Evolutionary conservation across 2,329 filamentous ascomycete species (phyloP).

Genomic region (Tothia fuscella): DNA sequence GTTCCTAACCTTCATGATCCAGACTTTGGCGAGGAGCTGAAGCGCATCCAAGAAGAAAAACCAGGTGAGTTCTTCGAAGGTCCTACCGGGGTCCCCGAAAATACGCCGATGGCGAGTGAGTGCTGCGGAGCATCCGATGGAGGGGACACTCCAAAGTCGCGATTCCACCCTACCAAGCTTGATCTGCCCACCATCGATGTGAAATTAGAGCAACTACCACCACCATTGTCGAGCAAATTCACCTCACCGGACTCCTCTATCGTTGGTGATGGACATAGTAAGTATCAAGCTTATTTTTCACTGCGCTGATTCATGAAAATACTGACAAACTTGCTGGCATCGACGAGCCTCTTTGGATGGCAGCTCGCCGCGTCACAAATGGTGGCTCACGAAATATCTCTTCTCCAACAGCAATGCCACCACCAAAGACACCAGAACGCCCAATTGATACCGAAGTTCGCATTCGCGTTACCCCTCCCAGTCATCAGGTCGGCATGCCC

Average conservation of each 20-base stretch:
- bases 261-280: slow-evolving; percentile 3
- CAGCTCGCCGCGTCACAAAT: neutral
- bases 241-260: slow-evolving; percentile 10
- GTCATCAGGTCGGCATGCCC: too few species aligned
- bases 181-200: slow-evolving; percentile 13
- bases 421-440: neutral
- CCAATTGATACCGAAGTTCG: too few species aligned
- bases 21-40: neutral
- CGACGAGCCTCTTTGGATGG: slow-evolving; percentile 1
- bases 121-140: too few species aligned
- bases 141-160: slow-evolving; percentile 6
- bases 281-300: slow-evolving; percentile 6
- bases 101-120: slow-evolving; percentile 12
- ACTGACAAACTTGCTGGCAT: neutral
- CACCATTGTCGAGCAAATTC: slow-evolving; percentile 11
- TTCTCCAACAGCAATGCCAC: neutral
- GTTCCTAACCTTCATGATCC: neutral
- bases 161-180: slow-evolving; percentile 9
- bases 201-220: slow-evolving; percentile 13
- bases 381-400: neutral
- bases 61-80: slow-evolving; percentile 8
- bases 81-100: slow-evolving; percentile 10
- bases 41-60: slow-evolving; percentile 3
- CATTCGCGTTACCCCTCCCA: too few species aligned
- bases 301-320: neutral